phyloP scores from a whole-genome alignment of 2,329 filamentous ascomycete species.

The Cladorrhinum sp. region DNA sequence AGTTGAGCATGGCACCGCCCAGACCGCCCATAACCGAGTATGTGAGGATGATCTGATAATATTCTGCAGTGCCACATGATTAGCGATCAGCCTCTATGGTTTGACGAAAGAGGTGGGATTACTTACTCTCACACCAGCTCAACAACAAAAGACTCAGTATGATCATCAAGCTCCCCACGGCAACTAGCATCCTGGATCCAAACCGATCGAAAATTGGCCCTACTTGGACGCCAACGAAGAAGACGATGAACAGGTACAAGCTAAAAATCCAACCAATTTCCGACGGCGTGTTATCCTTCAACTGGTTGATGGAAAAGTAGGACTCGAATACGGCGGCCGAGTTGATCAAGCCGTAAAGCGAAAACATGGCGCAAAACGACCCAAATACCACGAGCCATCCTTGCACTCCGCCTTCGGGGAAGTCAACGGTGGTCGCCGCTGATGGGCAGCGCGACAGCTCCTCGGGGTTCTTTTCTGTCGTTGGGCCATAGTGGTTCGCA shows the following conservation, averaged over 20 bases:
- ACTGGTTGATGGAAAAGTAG: constrained; percentile 70
- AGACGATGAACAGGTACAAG: constrained; percentile 75
- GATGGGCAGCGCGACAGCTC: constrained; percentile 20
- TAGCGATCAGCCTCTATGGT: not conserved
- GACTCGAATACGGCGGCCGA: constrained; percentile 74
- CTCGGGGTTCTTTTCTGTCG: constrained; percentile 1
- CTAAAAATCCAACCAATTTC: constrained; percentile 85
- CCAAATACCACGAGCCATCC: constrained; percentile 79
- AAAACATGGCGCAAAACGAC: constrained; percentile 68
- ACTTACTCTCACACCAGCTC: constrained; percentile 59
- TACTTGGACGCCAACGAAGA: constrained; percentile 78
- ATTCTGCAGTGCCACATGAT: constrained; percentile 43
- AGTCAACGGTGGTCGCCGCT: constrained; percentile 36
- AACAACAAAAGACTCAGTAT: constrained; percentile 62
- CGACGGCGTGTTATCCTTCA: constrained; percentile 62
- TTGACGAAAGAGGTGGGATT: not conserved
- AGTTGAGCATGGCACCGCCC: constrained; percentile 73
- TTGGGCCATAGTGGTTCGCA: constrained; percentile 5
- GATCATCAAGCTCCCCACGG: constrained; percentile 60
- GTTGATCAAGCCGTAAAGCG: constrained; percentile 70
- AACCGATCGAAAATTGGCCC: constrained; percentile 78
- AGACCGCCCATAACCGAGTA: constrained; percentile 72
- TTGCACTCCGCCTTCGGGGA: constrained; percentile 70
- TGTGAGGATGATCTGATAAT: constrained; percentile 77
- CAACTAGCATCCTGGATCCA: constrained; percentile 66